Conservation (phyloP, 202 grass and related monocot genomes). For the Setaria viridis region DNA sequence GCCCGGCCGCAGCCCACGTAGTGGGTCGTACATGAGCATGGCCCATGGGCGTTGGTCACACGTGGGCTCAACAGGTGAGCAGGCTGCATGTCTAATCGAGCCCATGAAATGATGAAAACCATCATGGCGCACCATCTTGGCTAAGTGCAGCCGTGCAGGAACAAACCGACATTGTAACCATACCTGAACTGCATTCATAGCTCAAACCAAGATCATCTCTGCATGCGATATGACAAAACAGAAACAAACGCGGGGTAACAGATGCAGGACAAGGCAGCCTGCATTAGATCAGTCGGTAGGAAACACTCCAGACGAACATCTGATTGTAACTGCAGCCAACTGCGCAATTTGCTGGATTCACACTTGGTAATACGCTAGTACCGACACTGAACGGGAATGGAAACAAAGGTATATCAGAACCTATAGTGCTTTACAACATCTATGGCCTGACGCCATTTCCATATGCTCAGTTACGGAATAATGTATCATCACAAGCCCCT, state of each 20-base stretch:
- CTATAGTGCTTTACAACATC: constrained; percentile 53
- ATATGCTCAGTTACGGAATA: constrained; percentile 35
- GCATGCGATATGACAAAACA: neutral
- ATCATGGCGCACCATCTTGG: no score
- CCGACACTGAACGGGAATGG: neutral
- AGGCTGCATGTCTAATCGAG: no score
- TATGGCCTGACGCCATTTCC: constrained; percentile 34
- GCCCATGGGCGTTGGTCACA: no score
- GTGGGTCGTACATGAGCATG: no score
- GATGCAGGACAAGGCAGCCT: neutral
- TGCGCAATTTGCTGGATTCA: neutral
- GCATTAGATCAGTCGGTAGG: neutral
- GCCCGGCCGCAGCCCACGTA: no score
- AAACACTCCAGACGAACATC: neutral
- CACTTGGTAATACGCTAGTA: neutral
- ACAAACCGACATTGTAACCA: neutral
- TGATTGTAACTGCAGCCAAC: neutral
- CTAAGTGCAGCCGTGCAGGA: no score
- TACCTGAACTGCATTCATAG: neutral
- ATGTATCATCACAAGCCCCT: constrained; percentile 28
- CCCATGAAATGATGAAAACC: no score
- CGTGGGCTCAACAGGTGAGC: no score
- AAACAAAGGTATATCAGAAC: constrained; percentile 32
- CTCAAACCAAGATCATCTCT: neutral
- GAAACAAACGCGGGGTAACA: neutral